Percentiles rank a stretch among this genome's conserved stretches.
phyloP scores from a whole-genome alignment of 2,329 filamentous ascomycete species.

The Metarhizium robertsii region DNA sequence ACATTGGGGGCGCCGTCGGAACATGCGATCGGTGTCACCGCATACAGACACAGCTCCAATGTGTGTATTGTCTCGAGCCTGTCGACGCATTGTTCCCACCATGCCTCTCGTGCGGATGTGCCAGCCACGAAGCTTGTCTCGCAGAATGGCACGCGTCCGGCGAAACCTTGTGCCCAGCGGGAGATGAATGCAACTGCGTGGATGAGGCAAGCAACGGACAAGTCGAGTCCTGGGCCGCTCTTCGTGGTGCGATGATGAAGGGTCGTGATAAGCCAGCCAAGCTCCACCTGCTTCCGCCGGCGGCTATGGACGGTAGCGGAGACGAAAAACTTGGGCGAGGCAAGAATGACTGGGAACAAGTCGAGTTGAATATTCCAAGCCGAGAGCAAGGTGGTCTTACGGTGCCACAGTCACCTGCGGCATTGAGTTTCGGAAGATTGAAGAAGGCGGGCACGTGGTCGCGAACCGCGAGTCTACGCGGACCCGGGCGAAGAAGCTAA shows the following conservation, averaged over 20 bases:
- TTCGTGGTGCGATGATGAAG: conserved; percentile 28
- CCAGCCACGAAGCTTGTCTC: conserved; percentile 49
- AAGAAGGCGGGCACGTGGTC: conserved; percentile 39
- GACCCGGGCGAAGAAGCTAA: conserved; percentile 16
- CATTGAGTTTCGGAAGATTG: conserved; percentile 40
- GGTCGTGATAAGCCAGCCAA: conserved; percentile 11
- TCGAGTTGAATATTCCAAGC: conserved; percentile 14
- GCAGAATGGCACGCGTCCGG: conserved; percentile 49
- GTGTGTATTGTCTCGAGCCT: conserved; percentile 54
- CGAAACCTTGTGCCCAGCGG: conserved; percentile 50
- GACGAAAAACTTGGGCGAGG: conserved; percentile 15
- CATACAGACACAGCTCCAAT: conserved; percentile 47
- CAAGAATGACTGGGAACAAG: conserved; percentile 18
- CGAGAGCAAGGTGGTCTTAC: conserved; percentile 11
- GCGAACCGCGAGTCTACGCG: conserved; percentile 31
- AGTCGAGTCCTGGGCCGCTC: conserved; percentile 51
- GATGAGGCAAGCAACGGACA: conserved; percentile 46
- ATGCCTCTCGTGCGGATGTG: conserved; percentile 55
- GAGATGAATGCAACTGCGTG: conserved; percentile 55
- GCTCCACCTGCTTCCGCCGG: conserved; percentile 17
- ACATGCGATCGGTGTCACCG: conserved; percentile 42
- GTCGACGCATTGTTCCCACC: conserved; percentile 50
- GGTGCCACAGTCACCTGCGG: conserved; percentile 23
- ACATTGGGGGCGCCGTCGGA: conserved; percentile 38
- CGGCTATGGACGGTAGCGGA: conserved; percentile 19